A percentile compares a stretch with the other conserved stretches of the same genome.
These are phyloP conservation scores for Picochlorum sp. DNA, from an alignment of 139 green algal species.

Conservation along the genomic window DNA sequence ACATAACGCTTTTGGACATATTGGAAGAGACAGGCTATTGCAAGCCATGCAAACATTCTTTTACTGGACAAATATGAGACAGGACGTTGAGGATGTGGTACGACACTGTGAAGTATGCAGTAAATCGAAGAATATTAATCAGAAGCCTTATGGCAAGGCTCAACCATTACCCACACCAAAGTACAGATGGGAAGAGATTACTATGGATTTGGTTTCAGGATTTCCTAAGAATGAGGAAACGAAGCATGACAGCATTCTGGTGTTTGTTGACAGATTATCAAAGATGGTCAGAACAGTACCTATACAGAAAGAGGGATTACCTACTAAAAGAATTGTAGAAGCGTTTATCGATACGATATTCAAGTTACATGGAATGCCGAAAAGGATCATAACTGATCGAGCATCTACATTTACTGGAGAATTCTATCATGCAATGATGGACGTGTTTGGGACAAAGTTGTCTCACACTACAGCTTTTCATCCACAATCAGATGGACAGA, in stretches of 20 bases:
- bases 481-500: conserved; percentile 56
- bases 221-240: conserved; percentile 24
- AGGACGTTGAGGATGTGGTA: background rate
- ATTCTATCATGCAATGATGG: conserved; percentile 21
- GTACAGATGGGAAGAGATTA: conserved; percentile 28
- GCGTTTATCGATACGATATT: conserved; percentile 22
- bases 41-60: background rate
- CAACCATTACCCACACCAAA: conserved; percentile 29
- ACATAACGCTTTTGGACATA: conserved; percentile 3
- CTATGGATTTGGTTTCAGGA: conserved; percentile 50
- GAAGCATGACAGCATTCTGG: conserved; percentile 30
- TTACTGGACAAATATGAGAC: background rate
- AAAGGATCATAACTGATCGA: conserved; percentile 24
- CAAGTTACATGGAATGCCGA: conserved; percentile 17
- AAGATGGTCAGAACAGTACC: conserved; percentile 31
- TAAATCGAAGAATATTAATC: background rate
- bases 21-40: background rate
- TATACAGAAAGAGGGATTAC: conserved; percentile 12
- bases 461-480: conserved; percentile 27
- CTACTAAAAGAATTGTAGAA: conserved; percentile 12
- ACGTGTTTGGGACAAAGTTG: conserved; percentile 1
- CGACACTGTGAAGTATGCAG: background rate
- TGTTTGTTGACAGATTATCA: conserved; percentile 45
- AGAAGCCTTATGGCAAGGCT: background rate
- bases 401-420: conserved; percentile 15